Evolutionary conservation across 1,284 basidiomycete species (phyloP).

Genomic region (Heliocybe sulcata): DNA sequence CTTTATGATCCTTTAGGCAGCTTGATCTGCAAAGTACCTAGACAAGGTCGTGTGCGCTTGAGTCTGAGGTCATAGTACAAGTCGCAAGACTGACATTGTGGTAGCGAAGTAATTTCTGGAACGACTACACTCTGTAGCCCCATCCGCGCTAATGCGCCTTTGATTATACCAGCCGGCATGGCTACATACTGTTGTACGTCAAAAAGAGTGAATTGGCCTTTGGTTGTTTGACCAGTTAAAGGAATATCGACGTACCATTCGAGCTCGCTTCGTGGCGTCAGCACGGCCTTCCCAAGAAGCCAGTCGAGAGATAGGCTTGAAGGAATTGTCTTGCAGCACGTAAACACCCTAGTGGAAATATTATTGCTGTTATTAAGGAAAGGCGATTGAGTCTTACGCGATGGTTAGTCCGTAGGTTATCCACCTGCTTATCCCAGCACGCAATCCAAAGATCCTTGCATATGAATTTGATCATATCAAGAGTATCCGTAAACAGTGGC

Average conservation of each 20-base stretch:
- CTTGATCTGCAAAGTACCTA: constrained; percentile 79
- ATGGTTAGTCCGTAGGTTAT: constrained; percentile 93
- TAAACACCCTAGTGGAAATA: constrained; percentile 69
- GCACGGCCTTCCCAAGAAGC: constrained; percentile 73
- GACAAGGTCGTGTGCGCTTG: too few relatives aligned
- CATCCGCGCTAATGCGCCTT: constrained; percentile 74
- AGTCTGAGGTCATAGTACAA: too few relatives aligned
- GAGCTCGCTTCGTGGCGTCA: constrained; percentile 68
- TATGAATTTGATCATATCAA: constrained; percentile 92
- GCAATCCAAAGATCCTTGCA: constrained; percentile 93
- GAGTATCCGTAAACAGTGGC: constrained; percentile 71
- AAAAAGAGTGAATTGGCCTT: too few relatives aligned
- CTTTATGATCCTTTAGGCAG: constrained; percentile 50
- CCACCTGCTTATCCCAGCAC: constrained; percentile 91
- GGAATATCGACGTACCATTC: constrained; percentile 43
- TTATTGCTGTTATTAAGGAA: neutral
- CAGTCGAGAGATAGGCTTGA: constrained; percentile 76
- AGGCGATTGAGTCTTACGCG: constrained; percentile 40
- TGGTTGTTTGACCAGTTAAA: constrained; percentile 3
- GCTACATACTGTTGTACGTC: constrained; percentile 81
- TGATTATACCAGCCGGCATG: constrained; percentile 75
- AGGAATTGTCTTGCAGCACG: constrained; percentile 87
- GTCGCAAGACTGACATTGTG: constrained; percentile 83
- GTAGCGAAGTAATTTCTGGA: constrained; percentile 74
- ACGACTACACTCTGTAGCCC: constrained; percentile 69